Conservation (phyloP, 768 basidiomycete genomes). For the Calocera cornea region DNA sequence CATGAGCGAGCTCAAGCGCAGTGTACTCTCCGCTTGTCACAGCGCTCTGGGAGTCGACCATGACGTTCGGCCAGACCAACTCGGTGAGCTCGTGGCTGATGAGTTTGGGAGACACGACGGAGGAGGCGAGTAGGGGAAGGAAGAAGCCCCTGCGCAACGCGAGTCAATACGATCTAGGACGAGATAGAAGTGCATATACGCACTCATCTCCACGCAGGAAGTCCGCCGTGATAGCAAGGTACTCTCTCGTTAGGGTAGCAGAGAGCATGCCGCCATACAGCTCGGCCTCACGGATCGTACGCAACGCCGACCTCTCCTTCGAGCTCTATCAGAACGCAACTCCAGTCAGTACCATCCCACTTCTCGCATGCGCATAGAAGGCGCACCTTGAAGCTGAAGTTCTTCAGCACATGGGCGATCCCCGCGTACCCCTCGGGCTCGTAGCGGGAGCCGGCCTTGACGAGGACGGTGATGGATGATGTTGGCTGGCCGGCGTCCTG, state of each 20-base stretch:
- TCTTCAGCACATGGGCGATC: slow-evolving; percentile 87
- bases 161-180: background rate
- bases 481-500: slow-evolving; percentile 75
- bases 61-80: slow-evolving; percentile 41
- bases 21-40: slow-evolving; percentile 44
- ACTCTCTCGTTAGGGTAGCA: slow-evolving; percentile 69
- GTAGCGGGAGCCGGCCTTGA: slow-evolving; percentile 85
- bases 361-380: background rate
- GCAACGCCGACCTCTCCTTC: slow-evolving; percentile 70
- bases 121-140: slow-evolving; percentile 73
- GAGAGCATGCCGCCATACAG: slow-evolving; percentile 87
- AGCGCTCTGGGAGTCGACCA: slow-evolving; percentile 53
- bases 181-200: slow-evolving; percentile 28
- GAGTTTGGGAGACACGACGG: slow-evolving; percentile 67
- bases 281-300: slow-evolving; percentile 83
- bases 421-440: slow-evolving; percentile 61
- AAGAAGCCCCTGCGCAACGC: slow-evolving; percentile 58
- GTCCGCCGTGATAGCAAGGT: slow-evolving; percentile 86
- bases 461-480: slow-evolving; percentile 71
- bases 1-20: slow-evolving; percentile 79
- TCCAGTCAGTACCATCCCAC: background rate
- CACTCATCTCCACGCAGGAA: slow-evolving; percentile 94
- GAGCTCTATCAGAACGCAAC: slow-evolving; percentile 50
- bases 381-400: slow-evolving; percentile 96
- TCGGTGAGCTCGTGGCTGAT: slow-evolving; percentile 33